These are phyloP conservation scores for Trichocladium antarcticum DNA, from an alignment of 495 filamentous ascomycete species.

Conservation along the genomic window DNA sequence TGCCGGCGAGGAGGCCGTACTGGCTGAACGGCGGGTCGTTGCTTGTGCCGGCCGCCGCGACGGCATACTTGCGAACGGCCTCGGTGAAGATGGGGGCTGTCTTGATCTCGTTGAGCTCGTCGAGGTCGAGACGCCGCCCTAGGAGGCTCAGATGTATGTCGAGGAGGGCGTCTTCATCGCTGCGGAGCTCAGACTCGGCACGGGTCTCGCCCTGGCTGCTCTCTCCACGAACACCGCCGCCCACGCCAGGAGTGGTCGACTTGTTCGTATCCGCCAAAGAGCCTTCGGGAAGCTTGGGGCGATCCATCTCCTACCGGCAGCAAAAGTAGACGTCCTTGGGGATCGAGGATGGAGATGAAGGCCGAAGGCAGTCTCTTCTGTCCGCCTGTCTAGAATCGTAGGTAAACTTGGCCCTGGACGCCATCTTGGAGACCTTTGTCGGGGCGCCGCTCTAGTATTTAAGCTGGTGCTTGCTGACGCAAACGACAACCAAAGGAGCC, in stretches of 20 bases:
- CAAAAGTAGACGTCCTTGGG: too few relatives aligned
- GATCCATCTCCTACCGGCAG: too few relatives aligned
- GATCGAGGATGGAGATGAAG: too few relatives aligned
- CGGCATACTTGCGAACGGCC: constrained; percentile 24
- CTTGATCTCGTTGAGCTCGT: constrained; percentile 27
- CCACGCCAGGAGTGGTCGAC: too few relatives aligned
- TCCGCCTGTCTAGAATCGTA: too few relatives aligned
- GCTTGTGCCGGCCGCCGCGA: background rate
- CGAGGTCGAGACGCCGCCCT: constrained; percentile 8
- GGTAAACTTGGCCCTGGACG: background rate
- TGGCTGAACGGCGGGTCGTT: constrained; percentile 23
- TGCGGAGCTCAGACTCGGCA: background rate
- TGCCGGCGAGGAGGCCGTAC: constrained; percentile 31
- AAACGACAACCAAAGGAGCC: too few relatives aligned
- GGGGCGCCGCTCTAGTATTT: background rate
- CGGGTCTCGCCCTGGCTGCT: too few relatives aligned
- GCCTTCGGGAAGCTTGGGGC: too few relatives aligned
- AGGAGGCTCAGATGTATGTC: constrained; percentile 15
- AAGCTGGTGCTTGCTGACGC: background rate
- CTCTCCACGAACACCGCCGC: too few relatives aligned
- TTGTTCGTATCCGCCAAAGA: too few relatives aligned
- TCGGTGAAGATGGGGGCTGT: constrained; percentile 32
- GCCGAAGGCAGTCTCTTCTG: too few relatives aligned
- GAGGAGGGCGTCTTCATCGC: constrained; percentile 1
- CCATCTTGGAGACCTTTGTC: background rate